A percentile compares a stretch with the other conserved stretches of the same genome.
Evolutionary conservation across 208 protist species (phyloP).

Genomic region (Leishmania tarentolae): DNA sequence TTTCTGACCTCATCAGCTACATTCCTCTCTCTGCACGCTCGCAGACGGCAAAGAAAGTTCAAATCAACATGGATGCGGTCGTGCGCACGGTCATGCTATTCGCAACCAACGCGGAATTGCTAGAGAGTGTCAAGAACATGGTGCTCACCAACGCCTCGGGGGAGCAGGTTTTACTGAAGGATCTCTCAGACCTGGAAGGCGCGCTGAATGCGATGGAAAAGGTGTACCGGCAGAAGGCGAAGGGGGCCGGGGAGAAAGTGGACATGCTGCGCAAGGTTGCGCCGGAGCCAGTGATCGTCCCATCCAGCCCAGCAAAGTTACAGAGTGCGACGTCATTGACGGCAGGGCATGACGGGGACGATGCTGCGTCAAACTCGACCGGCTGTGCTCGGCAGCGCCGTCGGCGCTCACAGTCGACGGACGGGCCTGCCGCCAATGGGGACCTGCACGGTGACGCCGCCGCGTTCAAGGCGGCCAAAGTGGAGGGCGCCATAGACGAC

Average conservation of each 20-base stretch:
- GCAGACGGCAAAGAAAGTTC: slow-evolving; percentile 35
- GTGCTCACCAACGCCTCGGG: slow-evolving; percentile 21
- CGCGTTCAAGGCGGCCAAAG: slow-evolving; percentile 11
- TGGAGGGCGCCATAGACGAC: not conserved
- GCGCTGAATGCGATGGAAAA: slow-evolving; percentile 48
- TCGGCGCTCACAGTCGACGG: slow-evolving; percentile 6
- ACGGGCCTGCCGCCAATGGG: slow-evolving; percentile 1
- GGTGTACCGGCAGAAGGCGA: slow-evolving; percentile 43
- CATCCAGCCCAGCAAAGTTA: not conserved
- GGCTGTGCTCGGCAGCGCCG: slow-evolving; percentile 3
- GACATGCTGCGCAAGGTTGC: slow-evolving; percentile 62
- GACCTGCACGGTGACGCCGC: not conserved
- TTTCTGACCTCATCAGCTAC: slow-evolving; percentile 62
- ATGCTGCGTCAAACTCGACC: not conserved
- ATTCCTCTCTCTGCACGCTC: slow-evolving; percentile 56
- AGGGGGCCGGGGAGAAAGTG: slow-evolving; percentile 51
- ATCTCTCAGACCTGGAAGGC: slow-evolving; percentile 47
- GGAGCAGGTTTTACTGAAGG: slow-evolving; percentile 36
- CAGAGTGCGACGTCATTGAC: too few relatives aligned
- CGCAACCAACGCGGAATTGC: slow-evolving; percentile 25
- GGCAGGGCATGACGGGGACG: not conserved
- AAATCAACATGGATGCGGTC: slow-evolving; percentile 53
- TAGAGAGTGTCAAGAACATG: slow-evolving; percentile 42
- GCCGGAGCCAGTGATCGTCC: slow-evolving; percentile 18
- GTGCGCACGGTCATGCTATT: slow-evolving; percentile 51